Percentiles rank a stretch among this genome's conserved stretches.
Evolutionary conservation across 305 asterid species (phyloP).

Genomic region (Fraxinus nigra): DNA sequence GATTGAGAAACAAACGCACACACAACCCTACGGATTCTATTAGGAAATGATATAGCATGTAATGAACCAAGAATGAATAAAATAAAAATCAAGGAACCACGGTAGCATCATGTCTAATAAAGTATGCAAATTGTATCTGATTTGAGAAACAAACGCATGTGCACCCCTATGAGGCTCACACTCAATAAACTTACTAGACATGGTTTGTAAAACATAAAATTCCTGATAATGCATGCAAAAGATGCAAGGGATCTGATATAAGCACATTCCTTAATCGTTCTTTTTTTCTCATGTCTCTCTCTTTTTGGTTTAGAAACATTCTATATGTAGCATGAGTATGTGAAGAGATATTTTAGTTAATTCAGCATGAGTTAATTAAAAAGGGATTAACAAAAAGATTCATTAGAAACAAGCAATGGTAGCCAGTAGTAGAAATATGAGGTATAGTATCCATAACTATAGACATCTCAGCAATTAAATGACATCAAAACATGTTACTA

Average conservation of each 20-base stretch:
- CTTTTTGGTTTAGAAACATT: not conserved
- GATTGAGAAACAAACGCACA: not conserved
- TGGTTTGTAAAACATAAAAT: not conserved
- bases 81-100: not conserved
- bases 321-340: not conserved
- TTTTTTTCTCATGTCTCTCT: not conserved
- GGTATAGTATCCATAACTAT: conserved; percentile 8
- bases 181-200: not conserved
- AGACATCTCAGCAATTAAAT: conserved; percentile 13
- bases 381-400: not conserved
- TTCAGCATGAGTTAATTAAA: not conserved
- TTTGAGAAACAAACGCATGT: not conserved
- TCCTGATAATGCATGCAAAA: not conserved
- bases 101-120: not conserved
- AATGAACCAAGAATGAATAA: not conserved
- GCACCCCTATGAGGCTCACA: not conserved
- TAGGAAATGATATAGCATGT: not conserved
- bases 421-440: not conserved
- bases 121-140: not conserved
- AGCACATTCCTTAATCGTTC: not conserved
- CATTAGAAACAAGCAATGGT: not conserved
- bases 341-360: not conserved
- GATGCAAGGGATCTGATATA: not conserved
- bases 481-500: not conserved
- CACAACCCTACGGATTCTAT: not conserved